Evolutionary conservation across 1,284 basidiomycete species (phyloP), one percentile per base, ranked within the genome.

Genomic region (Anthracocystis panici-leucophaei): DNA sequence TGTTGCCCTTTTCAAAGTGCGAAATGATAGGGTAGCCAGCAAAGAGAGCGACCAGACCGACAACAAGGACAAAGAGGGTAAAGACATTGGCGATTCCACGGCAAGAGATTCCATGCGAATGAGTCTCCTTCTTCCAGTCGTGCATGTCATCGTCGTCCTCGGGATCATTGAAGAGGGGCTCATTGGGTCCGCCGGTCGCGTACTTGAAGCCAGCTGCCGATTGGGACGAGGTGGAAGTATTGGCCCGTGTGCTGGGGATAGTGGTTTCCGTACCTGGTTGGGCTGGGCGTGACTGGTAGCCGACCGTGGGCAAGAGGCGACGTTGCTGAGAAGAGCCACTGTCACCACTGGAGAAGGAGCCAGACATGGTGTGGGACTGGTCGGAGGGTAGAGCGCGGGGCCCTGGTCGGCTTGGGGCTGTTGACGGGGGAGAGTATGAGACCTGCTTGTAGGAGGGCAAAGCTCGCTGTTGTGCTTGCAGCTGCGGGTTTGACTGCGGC

Each of bases 91-190:
- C 33, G 31, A 81, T 25, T 23, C 75, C 77, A 27, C 80, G 69
- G 31, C 59, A 57, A 3, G 79, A 77, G 14, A 69, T 40, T 51
- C 57, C 59, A 21, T 57, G 66, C 9, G 67, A 65, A 33, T 45
- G 67, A 7, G 31, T 27, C 48, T 75, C 73, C 21, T 66, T 64
- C 29, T 51, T 63, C 46, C 69, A 69, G 54, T 81, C 79, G 61
- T 81, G 78, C 48, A 81, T 49, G 46, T 82, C 79, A 50, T 82
- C 80, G 40, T 82, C 80, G 8, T 70, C 71, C 29, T 76, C 73
- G 16, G 64, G 65, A 18, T 62, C 72, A 12, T 58, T 57, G 51
- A 52, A 65, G 8, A 74, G 54, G 31, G 52, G 53, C 52, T 60
- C 57, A 20, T 23, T 29, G 8, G 65, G 50, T 25, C 44, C 65